These are phyloP conservation scores for Botrytis galanthina DNA, from an alignment of 2,329 filamentous ascomycete genomes.

Conservation along the genomic window DNA sequence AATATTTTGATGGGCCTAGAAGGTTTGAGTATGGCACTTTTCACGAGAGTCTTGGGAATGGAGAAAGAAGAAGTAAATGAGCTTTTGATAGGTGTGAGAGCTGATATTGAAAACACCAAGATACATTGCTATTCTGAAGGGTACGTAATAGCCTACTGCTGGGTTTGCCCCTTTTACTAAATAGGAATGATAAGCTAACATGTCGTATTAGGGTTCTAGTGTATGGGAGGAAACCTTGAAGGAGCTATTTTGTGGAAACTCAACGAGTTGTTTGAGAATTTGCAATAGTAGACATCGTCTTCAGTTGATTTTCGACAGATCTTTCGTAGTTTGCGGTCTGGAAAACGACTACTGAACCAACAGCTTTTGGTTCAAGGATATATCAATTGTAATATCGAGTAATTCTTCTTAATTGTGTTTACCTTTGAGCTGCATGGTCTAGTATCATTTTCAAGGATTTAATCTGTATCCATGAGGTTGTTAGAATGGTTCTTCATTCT, in stretches of 20 bases:
- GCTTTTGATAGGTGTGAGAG: slow-evolving; percentile 22
- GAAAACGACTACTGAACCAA: neutral
- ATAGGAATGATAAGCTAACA: neutral
- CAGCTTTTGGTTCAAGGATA: neutral
- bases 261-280: neutral
- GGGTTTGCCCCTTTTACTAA: neutral
- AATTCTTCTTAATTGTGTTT: neutral
- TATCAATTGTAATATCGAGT: neutral
- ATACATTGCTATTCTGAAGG: slow-evolving; percentile 23
- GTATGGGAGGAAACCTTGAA: slow-evolving; percentile 4
- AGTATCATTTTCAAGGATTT: neutral
- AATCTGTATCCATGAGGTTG: neutral
- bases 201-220: neutral
- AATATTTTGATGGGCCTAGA: slow-evolving; percentile 28
- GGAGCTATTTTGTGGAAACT: neutral
- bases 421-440: neutral
- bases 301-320: neutral
- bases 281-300: neutral
- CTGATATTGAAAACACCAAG: slow-evolving; percentile 22
- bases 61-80: slow-evolving; percentile 36
- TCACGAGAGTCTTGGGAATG: slow-evolving; percentile 32
- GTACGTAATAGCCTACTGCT: neutral
- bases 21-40: slow-evolving; percentile 24
- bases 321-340: neutral
- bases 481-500: neutral